Evolutionary conservation across 2,329 filamentous ascomycete species (phyloP), one percentile per base, ranked within the genome.

Genomic region (Ceratocystis cacaofunesta): DNA sequence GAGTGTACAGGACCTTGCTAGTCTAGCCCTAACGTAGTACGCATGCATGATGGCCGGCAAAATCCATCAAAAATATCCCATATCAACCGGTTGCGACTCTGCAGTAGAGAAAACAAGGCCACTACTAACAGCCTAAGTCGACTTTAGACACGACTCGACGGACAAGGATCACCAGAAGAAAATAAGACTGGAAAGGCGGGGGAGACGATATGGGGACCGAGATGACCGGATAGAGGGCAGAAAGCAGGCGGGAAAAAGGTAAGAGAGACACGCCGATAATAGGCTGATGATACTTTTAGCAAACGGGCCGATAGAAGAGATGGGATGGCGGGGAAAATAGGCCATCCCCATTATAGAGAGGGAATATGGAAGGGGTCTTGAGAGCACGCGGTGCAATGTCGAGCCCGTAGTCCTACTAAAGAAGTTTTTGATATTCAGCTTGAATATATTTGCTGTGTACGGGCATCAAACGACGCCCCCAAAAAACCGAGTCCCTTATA

Each of bases 231-330:
- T 17, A 17, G 36, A 4, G 22, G 41, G 62, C 30, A 22, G 22
- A 1, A 48, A 6, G 17, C 15, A 30, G 43, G 19, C 22, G 15
- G 28, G 62, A 41, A 36, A 36, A 12, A 12, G 32, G 32, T 36
- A 36, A 10, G 32, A 36, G 32, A 41, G 36, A 41, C 36, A 5
- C 36, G 36, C 3, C 36, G 10, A 41, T 41, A 15, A 52, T 55
- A 64, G 41, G n/a, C 44, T 64, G 41, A 57, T 41, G 25, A 22
- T 48, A 28, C 7, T 32, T 6, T 17, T 2, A 28, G 30, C 25
- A 64, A 61, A 65, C 63, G 63, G 63, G 30, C 63, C 63, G 63
- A 65, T 58, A 60, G n/a, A 65, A 43, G 50, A 17, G n/a, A 44
- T 25, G 17, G 8, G 22, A 43, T 17, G 36, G 36, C 17, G 22